Conservation (phyloP, 331 rosid genomes). For the Acacia concinna region DNA sequence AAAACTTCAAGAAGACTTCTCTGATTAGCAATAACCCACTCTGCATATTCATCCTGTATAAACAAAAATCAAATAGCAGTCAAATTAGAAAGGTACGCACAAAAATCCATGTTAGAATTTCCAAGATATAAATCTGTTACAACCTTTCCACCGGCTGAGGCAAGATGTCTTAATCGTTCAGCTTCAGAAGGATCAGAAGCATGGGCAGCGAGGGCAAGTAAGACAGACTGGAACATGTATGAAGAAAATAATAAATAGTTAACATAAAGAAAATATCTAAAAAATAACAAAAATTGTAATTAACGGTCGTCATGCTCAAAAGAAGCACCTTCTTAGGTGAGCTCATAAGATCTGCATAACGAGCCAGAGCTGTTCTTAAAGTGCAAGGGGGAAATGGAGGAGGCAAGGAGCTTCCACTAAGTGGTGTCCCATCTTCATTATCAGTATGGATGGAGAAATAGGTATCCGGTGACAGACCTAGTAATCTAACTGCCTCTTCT, state of each 20-base stretch:
- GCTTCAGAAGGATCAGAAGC: constrained; percentile 91
- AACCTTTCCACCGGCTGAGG: constrained; percentile 98
- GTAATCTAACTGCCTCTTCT: constrained; percentile 66
- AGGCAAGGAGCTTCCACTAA: constrained; percentile 77
- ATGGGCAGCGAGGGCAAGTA: constrained; percentile 89
- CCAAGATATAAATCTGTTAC: constrained; percentile 21
- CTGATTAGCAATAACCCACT: constrained; percentile 79
- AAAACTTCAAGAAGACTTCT: constrained; percentile 96
- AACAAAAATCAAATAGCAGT: constrained; percentile 27
- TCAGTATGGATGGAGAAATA: constrained; percentile 81
- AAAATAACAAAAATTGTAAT: constrained; percentile 12
- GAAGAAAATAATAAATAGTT: constrained; percentile 21
- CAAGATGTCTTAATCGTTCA: constrained; percentile 86
- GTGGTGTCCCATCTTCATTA: constrained; percentile 85
- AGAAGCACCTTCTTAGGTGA: constrained; percentile 87
- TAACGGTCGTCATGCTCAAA: constrained; percentile 28
- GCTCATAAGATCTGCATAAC: constrained; percentile 80
- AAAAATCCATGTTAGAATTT: constrained; percentile 2
- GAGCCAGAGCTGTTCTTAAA: constrained; percentile 68
- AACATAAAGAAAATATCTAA: constrained; percentile 25
- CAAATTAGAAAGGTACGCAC: constrained; percentile 24
- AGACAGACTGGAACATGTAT: constrained; percentile 58
- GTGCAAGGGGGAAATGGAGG: constrained; percentile 90
- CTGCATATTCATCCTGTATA: constrained; percentile 89
- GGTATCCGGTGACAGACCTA: constrained; percentile 84